Percentiles rank a stretch among this genome's conserved stretches.
phyloP scores from a whole-genome alignment of 2,329 filamentous ascomycete species.

The Botrytis fragariae region DNA sequence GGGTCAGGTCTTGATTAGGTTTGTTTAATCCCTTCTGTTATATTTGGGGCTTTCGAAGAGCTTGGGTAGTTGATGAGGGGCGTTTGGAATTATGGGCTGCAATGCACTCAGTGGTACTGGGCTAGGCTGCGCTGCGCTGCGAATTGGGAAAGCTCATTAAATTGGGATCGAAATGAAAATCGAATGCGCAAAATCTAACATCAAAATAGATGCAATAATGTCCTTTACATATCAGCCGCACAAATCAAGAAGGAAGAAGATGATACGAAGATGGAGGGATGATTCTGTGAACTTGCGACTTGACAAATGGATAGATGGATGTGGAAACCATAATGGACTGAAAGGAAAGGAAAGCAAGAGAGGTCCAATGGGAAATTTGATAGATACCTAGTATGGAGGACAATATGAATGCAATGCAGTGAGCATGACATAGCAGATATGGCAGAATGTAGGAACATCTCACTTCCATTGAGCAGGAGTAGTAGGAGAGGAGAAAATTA shows the following conservation, averaged over 20 bases:
- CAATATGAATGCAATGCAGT: neutral
- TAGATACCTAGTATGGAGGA: neutral
- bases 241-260: constrained; percentile 48
- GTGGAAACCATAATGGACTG: constrained; percentile 4
- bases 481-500: constrained; percentile 12
- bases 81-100: neutral
- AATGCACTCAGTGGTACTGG: neutral
- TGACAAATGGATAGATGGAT: constrained; percentile 9
- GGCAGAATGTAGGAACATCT: neutral
- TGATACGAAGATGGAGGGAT: constrained; percentile 58
- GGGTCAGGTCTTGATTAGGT: constrained; percentile 92
- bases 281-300: constrained; percentile 23
- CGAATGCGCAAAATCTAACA: constrained; percentile 3
- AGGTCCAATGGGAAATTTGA: neutral
- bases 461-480: neutral
- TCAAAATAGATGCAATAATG: constrained; percentile 78
- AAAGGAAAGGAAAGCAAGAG: neutral
- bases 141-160: neutral
- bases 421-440: neutral
- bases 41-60: too few relatives aligned
- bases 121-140: neutral
- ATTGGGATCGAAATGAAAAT: neutral
- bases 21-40: constrained; percentile 32
- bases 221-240: constrained; percentile 79
- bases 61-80: neutral